These are phyloP conservation scores for Coelastrella sp. DNA, from an alignment of 139 green algal genomes.

Conservation along the genomic window DNA sequence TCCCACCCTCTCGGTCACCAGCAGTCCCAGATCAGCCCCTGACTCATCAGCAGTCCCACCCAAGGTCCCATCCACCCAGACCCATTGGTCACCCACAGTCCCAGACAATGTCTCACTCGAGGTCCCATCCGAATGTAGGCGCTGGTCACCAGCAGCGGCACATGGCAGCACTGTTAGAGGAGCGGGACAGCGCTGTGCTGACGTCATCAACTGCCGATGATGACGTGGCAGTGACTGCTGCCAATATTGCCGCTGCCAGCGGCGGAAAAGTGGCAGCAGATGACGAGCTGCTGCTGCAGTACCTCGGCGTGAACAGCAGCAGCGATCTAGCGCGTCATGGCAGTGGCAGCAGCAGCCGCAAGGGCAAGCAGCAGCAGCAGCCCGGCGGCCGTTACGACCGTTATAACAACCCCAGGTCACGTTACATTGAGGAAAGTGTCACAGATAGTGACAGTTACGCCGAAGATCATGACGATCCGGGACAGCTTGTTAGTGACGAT, in stretches of 20 bases:
- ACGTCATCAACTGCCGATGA: neutral
- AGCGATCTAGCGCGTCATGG: neutral
- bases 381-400: neutral
- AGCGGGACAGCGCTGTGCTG: neutral
- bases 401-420: neutral
- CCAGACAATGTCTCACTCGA: neutral
- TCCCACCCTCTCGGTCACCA: neutral
- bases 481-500: neutral
- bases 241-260: neutral
- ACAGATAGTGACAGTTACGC: neutral
- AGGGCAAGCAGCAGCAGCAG: neutral
- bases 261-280: neutral
- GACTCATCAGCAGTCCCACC: neutral
- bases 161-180: neutral
- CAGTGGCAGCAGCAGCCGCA: neutral
- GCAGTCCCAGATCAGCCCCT: neutral
- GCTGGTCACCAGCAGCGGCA: conserved; percentile 19
- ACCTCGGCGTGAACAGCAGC: neutral
- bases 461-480: neutral
- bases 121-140: neutral
- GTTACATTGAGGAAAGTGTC: neutral
- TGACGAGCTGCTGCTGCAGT: neutral
- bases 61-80: neutral
- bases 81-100: neutral
- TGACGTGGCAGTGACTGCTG: neutral